Evolutionary conservation across 2,329 filamentous ascomycete species (phyloP).

Genomic region (Xylaria sp.): DNA sequence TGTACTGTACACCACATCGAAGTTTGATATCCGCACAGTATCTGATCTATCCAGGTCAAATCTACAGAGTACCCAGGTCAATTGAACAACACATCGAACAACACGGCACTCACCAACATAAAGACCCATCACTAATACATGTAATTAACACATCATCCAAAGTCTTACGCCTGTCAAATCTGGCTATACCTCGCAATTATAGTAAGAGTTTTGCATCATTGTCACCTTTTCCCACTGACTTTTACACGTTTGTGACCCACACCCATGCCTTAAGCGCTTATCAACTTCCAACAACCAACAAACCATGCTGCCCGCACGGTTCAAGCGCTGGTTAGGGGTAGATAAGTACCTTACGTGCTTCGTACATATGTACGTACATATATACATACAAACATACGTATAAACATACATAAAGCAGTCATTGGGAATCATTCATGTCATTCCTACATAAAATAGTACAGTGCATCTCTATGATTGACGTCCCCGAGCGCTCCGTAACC

Average conservation of each 20-base stretch:
- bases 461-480: neutral
- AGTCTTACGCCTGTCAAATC: neutral
- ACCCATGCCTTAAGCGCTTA: neutral
- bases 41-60: slow-evolving; percentile 9
- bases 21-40: slow-evolving; percentile 20
- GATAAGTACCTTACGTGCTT: neutral
- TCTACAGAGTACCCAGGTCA: slow-evolving; percentile 9
- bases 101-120: neutral
- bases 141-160: slow-evolving; percentile 1
- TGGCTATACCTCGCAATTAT: neutral
- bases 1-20: neutral
- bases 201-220: neutral
- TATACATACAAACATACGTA: no score
- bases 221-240: neutral
- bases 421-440: neutral
- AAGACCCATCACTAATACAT: slow-evolving; percentile 13
- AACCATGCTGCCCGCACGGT: neutral
- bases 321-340: neutral
- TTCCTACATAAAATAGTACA: slow-evolving; percentile 1
- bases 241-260: neutral
- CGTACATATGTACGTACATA: no score
- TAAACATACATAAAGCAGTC: no score
- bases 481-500: slow-evolving; percentile 19
- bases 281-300: no score
- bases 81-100: slow-evolving; percentile 23